Evolutionary conservation across 2,329 filamentous ascomycete genomes (phyloP), one percentile per base, ranked within the genome.

Genomic region (Gremmenia infestans): DNA sequence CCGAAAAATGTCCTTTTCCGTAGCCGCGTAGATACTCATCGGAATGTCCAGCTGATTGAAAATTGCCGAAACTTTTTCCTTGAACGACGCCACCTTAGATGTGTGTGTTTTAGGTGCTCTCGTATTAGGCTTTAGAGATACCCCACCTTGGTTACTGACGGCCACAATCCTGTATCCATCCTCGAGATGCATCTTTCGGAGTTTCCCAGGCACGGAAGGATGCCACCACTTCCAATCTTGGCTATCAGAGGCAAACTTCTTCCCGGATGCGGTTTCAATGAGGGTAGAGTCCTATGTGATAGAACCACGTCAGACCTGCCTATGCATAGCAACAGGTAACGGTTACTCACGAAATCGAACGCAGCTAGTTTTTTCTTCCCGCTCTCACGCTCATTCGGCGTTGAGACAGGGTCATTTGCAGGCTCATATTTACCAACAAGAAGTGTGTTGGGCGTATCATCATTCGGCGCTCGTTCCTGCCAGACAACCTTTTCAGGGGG

Each of bases 171-270:
- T 81, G 47, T 73, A 89, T 81, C 85, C 90, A 63, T 94, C 81
- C 11, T 82, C 76, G 6, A 73, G 61, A 66, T 90, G 81, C 2
- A 97, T 76, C 57, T 85, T 75, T 61, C 80, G 82, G 17, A 99
- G 71, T 52, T 76, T 82, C 0, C 71, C 72, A 1, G 91, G 90
- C 0, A 97, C 88, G 17, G 74, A 78, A 14, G 73, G 65, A 70
- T 95, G 76, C 91, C 91, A 97, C 94, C 94, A 99, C 71, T 89
- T 91, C 94, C 94, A 99, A 69, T 97, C 93, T 4, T 78, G 76
- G 0, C 85, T 81, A 61, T 85, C 82, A 51, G 80, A 80, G 2
- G 83, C 80, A 67, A 93, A 93, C 50, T 81, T 87, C 72, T 90
- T 94, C 7, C 91, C 91, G 0, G 91, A 96, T 4, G 83, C 79